Evolutionary conservation across 257 asterid genomes (phyloP).

Genomic region (Mentha longifolia): DNA sequence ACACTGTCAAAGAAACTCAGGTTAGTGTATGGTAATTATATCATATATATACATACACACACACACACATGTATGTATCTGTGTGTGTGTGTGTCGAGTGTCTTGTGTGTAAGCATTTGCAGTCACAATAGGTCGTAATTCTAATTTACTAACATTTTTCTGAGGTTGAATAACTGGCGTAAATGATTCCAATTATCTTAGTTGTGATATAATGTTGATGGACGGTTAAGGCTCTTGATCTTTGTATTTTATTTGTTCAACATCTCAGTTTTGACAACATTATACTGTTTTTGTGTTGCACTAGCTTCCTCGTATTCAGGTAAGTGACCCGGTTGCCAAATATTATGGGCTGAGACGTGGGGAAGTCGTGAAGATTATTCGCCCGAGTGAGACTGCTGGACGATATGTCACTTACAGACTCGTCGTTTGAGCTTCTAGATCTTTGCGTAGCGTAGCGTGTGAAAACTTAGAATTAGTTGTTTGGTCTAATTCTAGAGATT

Average conservation of each 20-base stretch:
- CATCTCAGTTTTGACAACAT: no score
- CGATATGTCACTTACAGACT: slow-evolving; percentile 75
- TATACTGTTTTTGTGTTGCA: background rate
- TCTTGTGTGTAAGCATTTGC: background rate
- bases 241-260: background rate
- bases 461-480: background rate
- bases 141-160: no score
- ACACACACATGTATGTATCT: no score
- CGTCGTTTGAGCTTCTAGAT: slow-evolving; percentile 54
- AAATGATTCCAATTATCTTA: no score
- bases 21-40: slow-evolving; percentile 38
- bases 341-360: slow-evolving; percentile 83
- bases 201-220: no score
- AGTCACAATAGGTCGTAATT: no score
- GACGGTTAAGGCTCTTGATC: background rate
- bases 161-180: no score
- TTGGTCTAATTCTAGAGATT: background rate
- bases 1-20: slow-evolving; percentile 86
- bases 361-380: slow-evolving; percentile 77
- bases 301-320: slow-evolving; percentile 82
- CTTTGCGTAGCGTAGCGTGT: background rate
- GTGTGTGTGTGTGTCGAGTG: no score
- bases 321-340: slow-evolving; percentile 77
- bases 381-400: slow-evolving; percentile 96
- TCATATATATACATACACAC: no score